Base-by-base conservation (phyloP, 1,139 yeast genomes). In the Suhomyces taliae region DNA sequence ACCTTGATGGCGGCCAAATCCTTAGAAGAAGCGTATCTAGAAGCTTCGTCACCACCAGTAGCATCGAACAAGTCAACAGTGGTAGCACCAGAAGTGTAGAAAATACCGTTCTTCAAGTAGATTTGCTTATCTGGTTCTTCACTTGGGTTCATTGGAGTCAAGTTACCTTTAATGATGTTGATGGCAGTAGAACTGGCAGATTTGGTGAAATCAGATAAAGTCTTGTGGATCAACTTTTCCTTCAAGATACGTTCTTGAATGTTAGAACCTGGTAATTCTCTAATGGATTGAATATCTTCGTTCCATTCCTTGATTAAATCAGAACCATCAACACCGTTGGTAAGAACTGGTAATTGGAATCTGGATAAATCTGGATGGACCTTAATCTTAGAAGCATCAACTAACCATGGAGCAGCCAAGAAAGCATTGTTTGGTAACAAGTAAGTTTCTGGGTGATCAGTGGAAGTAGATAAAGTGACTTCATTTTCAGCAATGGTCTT, bases 41-140 rank as follows among this genome's bases (percentile, higher is more conserved):
- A 91, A 51, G 97, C 97, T 53, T 82, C 91, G 57, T 85, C 81
- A 31, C 95, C 96, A 50, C 97, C 97, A 41, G 81, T 72, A 1
- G 69, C 68, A 37, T 74, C 78, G 60, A 86, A 89, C 12, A 90
- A 85, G 59, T 93, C 96, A 37, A 72, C 68, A 42, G 77, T 70
- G 37, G 60, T 55, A 14, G 58, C 57, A 43, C 91, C 95, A 48
- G 77, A 82, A 2, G 96, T 89, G 70, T 87, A 93, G 68, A 93
- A 91, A 44, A 93, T 86, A 47, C 93, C 93, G 60, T 90, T 86
- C 56, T 87, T 79, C 55, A 90, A 76, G 70, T 69, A 93, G 44
- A 93, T 86, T 51, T 77, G 81, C 52, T 82, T 83, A 31, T 80
- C 76, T 9, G 68, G 69, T 9, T 76, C 72, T 53, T 88, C 96